Conservation (phyloP, 768 basidiomycete genomes). For the Boletus subparvulus region DNA sequence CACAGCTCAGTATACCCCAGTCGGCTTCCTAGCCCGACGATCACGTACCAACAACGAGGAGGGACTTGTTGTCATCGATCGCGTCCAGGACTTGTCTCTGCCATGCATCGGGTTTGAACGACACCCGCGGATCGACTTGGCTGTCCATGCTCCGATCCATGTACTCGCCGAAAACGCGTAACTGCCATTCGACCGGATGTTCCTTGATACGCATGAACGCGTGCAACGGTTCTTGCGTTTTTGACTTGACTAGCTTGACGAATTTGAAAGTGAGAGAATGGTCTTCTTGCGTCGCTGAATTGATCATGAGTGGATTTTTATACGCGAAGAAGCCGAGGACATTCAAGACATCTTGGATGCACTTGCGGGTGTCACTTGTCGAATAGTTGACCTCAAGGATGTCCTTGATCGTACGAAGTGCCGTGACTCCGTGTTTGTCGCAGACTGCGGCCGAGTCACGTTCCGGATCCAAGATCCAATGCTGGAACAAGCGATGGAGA, state of each 20-base stretch:
- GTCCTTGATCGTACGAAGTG: slow-evolving; percentile 51
- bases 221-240: slow-evolving; percentile 39
- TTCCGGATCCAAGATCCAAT: slow-evolving; percentile 51
- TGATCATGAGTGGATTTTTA: slow-evolving; percentile 19
- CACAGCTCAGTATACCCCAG: neutral
- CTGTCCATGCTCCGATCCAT: slow-evolving; percentile 76
- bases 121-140: slow-evolving; percentile 52
- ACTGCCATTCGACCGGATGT: slow-evolving; percentile 62
- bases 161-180: slow-evolving; percentile 65
- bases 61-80: slow-evolving; percentile 55
- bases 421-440: slow-evolving; percentile 45
- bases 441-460: slow-evolving; percentile 38
- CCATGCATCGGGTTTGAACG: slow-evolving; percentile 71
- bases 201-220: slow-evolving; percentile 57
- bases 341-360: slow-evolving; percentile 41
- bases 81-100: slow-evolving; percentile 64
- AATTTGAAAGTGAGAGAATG: slow-evolving; percentile 49
- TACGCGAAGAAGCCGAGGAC: slow-evolving; percentile 51
- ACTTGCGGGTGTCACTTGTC: slow-evolving; percentile 31
- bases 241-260: slow-evolving; percentile 52
- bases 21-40: neutral
- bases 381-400: slow-evolving; percentile 37
- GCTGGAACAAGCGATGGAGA: slow-evolving; percentile 49
- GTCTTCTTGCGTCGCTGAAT: slow-evolving; percentile 21
- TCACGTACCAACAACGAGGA: slow-evolving; percentile 61